Percentiles rank a stretch among this genome's conserved stretches.
Conservation (phyloP, 345 rosid species). For the Erysimum cheiranthoides region DNA sequence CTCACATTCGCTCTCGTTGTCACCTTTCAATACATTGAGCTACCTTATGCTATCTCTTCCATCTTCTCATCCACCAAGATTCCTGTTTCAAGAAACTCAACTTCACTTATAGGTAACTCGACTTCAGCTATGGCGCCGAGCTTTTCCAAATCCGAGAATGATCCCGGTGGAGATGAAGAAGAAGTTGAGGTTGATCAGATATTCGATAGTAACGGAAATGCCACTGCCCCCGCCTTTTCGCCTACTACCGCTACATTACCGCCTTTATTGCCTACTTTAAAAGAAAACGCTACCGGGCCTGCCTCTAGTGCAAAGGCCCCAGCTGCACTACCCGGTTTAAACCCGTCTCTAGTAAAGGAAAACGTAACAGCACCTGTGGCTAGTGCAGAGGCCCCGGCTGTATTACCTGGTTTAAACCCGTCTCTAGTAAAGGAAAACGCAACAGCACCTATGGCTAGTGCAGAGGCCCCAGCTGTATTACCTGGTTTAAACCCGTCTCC, state of each 20-base stretch:
- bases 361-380: not conserved
- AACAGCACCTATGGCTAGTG: slow-evolving; percentile 14
- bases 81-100: slow-evolving; percentile 48
- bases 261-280: slow-evolving; percentile 2
- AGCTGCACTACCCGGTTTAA: slow-evolving; percentile 22
- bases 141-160: slow-evolving; percentile 14
- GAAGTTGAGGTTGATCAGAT: slow-evolving; percentile 45
- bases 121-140: slow-evolving; percentile 42
- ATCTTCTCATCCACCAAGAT: slow-evolving; percentile 57
- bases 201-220: slow-evolving; percentile 12
- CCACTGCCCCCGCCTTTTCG: slow-evolving; percentile 44
- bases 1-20: slow-evolving; percentile 54
- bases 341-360: slow-evolving; percentile 6
- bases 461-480: slow-evolving; percentile 5
- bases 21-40: slow-evolving; percentile 68
- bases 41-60: slow-evolving; percentile 58
- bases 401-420: slow-evolving; percentile 9
- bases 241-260: slow-evolving; percentile 21
- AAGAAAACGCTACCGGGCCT: slow-evolving; percentile 32
- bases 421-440: slow-evolving; percentile 19
- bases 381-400: slow-evolving; percentile 12
- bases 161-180: slow-evolving; percentile 24
- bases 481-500: not conserved
- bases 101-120: slow-evolving; percentile 36
- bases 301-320: not conserved